These are phyloP conservation scores for Moesziomyces aphidis DNA, from an alignment of 1,284 basidiomycete species.

Conservation along the genomic window DNA sequence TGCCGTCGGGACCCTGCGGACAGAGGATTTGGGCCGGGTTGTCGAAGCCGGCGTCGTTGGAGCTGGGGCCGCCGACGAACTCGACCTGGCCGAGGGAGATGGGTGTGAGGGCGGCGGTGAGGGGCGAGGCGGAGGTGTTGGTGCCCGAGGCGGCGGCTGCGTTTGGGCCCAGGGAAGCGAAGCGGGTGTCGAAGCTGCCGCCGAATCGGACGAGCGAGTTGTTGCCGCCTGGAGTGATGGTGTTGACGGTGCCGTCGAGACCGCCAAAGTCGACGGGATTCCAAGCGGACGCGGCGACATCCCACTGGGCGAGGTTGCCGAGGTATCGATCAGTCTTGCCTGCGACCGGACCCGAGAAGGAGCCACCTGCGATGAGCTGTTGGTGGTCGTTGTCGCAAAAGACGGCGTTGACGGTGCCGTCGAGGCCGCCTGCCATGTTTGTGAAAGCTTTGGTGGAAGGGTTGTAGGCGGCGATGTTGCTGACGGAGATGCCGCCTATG, in stretches of 20 bases:
- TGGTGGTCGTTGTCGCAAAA: conserved; percentile 81
- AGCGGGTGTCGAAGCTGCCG: conserved; percentile 77
- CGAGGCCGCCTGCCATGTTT: conserved; percentile 55
- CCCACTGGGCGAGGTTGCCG: conserved; percentile 83
- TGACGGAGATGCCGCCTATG: conserved; percentile 54
- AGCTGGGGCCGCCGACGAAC: conserved; percentile 79
- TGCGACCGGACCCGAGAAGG: conserved; percentile 72
- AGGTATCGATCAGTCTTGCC: conserved; percentile 66
- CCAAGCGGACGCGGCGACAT: conserved; percentile 77
- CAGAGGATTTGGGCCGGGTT: conserved; percentile 84
- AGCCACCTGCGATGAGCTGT: conserved; percentile 87
- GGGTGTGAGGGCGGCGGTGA: conserved; percentile 65
- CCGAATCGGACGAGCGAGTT: conserved; percentile 83
- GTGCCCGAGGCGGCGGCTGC: conserved; percentile 47
- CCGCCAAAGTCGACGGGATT: conserved; percentile 83
- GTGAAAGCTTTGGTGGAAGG: conserved; percentile 31
- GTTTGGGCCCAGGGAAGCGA: conserved; percentile 72
- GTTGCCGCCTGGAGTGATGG: conserved; percentile 81
- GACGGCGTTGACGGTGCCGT: conserved; percentile 80
- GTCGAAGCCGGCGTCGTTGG: conserved; percentile 75
- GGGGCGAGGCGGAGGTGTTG: conserved; percentile 71
- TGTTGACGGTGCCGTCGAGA: conserved; percentile 80
- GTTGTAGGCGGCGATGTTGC: conserved; percentile 61
- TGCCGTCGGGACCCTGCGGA: conserved; percentile 82
- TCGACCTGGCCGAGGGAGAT: conserved; percentile 71